A percentile compares a stretch with the other conserved stretches of the same genome.
phyloP scores from a whole-genome alignment of 441 rosid genomes.

The Brassica hybrid region DNA sequence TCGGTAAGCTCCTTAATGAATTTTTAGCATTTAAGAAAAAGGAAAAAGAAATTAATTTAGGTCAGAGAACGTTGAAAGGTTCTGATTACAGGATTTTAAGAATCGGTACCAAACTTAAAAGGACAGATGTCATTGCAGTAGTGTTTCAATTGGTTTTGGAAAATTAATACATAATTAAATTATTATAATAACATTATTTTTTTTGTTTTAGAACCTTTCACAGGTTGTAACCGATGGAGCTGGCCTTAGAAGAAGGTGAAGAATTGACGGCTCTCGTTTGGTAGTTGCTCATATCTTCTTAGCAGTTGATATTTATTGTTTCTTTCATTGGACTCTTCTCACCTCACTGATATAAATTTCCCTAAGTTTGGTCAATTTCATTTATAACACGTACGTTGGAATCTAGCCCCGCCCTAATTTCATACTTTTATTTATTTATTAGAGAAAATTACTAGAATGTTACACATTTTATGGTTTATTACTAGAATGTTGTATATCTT shows the following conservation, averaged over 20 bases:
- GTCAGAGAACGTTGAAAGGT: too few relatives aligned
- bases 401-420: slow-evolving; percentile 5
- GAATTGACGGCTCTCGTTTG: slow-evolving; percentile 39
- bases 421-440: slow-evolving; percentile 1
- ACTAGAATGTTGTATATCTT: too few relatives aligned
- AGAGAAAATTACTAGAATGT: too few relatives aligned
- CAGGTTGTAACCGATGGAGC: neutral
- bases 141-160: too few relatives aligned
- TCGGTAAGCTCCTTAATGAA: too few relatives aligned
- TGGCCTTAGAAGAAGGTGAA: slow-evolving; percentile 25
- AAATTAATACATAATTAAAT: too few relatives aligned
- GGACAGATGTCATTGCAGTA: too few relatives aligned
- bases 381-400: slow-evolving; percentile 26
- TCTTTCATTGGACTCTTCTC: slow-evolving; percentile 30
- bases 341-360: neutral
- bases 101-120: too few relatives aligned
- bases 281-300: slow-evolving; percentile 25
- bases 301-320: slow-evolving; percentile 35
- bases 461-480: too few relatives aligned
- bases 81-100: too few relatives aligned
- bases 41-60: too few relatives aligned
- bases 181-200: neutral
- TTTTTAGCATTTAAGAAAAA: too few relatives aligned
- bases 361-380: slow-evolving; percentile 13
- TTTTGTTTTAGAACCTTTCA: neutral